Conservation (phyloP, 139 green algal species). For the Chlamydomonas schloesseri region DNA sequence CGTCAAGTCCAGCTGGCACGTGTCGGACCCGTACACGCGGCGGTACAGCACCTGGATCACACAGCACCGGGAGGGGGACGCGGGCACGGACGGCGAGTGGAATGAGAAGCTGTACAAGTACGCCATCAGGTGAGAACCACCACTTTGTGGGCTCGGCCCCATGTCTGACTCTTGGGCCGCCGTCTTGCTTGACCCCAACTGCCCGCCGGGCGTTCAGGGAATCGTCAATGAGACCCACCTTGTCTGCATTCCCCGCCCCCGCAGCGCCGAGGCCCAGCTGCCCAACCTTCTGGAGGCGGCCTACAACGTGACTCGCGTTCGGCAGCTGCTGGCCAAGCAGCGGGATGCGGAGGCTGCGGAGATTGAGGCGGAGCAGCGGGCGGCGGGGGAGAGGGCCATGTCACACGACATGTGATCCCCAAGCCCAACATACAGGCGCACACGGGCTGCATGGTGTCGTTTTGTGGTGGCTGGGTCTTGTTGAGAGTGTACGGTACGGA, state of each 20-base stretch:
- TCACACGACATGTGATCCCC: not conserved
- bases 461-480: too few relatives aligned
- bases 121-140: slow-evolving; percentile 51
- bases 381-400: slow-evolving; percentile 4
- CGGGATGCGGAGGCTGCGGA: slow-evolving; percentile 5
- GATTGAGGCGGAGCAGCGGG: slow-evolving; percentile 9
- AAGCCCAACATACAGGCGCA: too few relatives aligned
- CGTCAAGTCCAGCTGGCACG: slow-evolving; percentile 84
- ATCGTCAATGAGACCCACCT: too few relatives aligned
- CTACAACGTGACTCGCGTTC: slow-evolving; percentile 35
- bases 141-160: too few relatives aligned
- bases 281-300: slow-evolving; percentile 41
- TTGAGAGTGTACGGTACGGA: too few relatives aligned
- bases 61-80: slow-evolving; percentile 54
- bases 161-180: too few relatives aligned
- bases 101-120: slow-evolving; percentile 77
- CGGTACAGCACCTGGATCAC: slow-evolving; percentile 69
- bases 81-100: slow-evolving; percentile 71
- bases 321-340: slow-evolving; percentile 24
- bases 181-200: too few relatives aligned
- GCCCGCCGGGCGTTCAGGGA: too few relatives aligned
- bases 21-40: slow-evolving; percentile 76
- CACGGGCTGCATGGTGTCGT: too few relatives aligned
- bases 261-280: not conserved
- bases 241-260: not conserved